Base-by-base conservation (phyloP, 1,284 basidiomycete genomes). In the Trametes hirsuta region DNA sequence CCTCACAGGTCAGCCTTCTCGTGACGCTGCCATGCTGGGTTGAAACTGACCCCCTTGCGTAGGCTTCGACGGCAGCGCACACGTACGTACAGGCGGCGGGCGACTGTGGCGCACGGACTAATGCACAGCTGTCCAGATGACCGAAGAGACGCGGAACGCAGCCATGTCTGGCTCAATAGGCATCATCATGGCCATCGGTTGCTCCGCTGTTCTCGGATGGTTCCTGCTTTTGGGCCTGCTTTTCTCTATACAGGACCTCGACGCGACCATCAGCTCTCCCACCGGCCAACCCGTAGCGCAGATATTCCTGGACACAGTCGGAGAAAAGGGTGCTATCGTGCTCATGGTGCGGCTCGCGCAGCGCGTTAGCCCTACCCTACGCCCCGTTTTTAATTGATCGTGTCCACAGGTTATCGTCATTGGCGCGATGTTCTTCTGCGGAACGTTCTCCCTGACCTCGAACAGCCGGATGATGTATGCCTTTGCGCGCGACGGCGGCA, bases 401-500 rank as follows among this genome's bases (percentile, higher is more conserved):
- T 15, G 12, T 39, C 2, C 12, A 22, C 59, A 82, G 84, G 80
- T 86, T 40, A 84, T 91, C 51, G 80, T 90, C 40, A 85, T 90
- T 53, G 82, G 85, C 18, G 83, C 84, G 3, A 89, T 91, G 84
- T 89, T 83, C 71, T 86, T 87, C 70, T 89, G 87, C 72, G 87
- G 87, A 39, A 87, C 84, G 2, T 92, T 91, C 74, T 90, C 88
- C 0, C 74, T 93, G 42, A 91, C 89, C 0, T 86, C 85, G 0
- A 93, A 92, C 69, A 88, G 85, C 2, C 81, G 90, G 1, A 91
- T 91, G 89, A 89, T 89, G 85, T 91, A 86, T 69, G 86, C 88
- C 0, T 91, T 91, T 70, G 79, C 86, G 4, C 81, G 88, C 36
- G 87, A 89, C 68, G 85, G 86, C 3, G 87, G 82, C n/a, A 80